These are phyloP conservation scores for Hyaloscypha bicolor DNA, from an alignment of 495 filamentous ascomycete genomes.

Conservation along the genomic window DNA sequence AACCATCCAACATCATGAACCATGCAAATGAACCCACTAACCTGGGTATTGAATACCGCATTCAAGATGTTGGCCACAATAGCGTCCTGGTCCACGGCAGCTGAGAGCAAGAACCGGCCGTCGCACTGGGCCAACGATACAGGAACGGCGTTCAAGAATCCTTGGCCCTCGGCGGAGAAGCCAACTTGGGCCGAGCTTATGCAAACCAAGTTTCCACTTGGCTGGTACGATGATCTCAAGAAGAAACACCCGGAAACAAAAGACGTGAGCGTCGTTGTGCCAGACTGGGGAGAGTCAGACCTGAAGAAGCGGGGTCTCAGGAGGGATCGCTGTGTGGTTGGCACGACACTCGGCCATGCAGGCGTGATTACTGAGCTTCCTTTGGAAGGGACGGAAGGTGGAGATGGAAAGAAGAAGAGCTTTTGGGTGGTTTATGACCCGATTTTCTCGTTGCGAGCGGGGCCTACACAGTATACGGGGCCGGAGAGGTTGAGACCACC, in stretches of 20 bases:
- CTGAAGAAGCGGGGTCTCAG: conserved; percentile 10
- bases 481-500: conserved; percentile 53
- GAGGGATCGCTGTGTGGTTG: conserved; percentile 18
- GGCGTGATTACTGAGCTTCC: conserved; percentile 47
- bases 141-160: conserved; percentile 50
- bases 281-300: conserved; percentile 19
- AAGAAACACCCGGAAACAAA: conserved; percentile 17
- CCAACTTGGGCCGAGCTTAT: conserved; percentile 34
- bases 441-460: conserved; percentile 53
- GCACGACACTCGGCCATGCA: conserved; percentile 59
- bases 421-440: conserved; percentile 51
- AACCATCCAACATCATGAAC: too few relatives aligned
- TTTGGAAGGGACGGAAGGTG: conserved; percentile 18
- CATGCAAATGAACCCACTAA: background rate
- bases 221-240: conserved; percentile 20
- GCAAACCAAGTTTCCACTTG: conserved; percentile 16
- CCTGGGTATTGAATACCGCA: background rate
- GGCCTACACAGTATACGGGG: conserved; percentile 47
- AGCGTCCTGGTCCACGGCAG: background rate
- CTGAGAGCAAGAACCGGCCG: conserved; percentile 8
- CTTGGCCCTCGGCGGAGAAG: conserved; percentile 52
- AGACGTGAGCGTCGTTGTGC: conserved; percentile 22
- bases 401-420: conserved; percentile 8
- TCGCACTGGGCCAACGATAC: conserved; percentile 26
- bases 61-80: background rate